A percentile compares a stretch with the other conserved stretches of the same genome.
Evolutionary conservation across 75 land plant species (phyloP).

Genomic region (Cupressus sempervirens): DNA sequence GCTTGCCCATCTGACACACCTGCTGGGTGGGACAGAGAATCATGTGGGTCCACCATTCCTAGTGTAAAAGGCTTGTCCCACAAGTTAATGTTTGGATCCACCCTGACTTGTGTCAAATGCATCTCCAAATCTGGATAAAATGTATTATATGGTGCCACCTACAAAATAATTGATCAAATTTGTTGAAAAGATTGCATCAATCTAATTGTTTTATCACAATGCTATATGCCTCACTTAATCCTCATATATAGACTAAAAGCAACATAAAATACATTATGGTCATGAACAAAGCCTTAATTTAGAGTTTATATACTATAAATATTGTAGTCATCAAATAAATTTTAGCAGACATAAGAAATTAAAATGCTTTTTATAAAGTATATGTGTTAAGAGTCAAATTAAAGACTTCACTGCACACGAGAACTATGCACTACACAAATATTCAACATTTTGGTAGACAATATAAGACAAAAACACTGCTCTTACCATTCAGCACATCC

Average conservation of each 20-base stretch:
- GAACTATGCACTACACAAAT: not conserved
- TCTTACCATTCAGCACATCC: not conserved
- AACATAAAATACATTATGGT: not conserved
- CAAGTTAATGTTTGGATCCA: constrained; percentile 65
- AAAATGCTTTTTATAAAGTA: too few relatives aligned
- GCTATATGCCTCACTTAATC: not conserved
- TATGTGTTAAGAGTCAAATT: not conserved
- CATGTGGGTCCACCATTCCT: constrained; percentile 94
- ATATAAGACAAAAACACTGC: not conserved
- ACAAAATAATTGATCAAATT: constrained; percentile 3
- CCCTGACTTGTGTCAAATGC: constrained; percentile 73
- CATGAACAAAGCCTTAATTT: not conserved
- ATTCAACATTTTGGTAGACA: not conserved
- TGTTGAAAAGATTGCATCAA: not conserved
- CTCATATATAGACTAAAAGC: not conserved
- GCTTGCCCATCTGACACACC: constrained; percentile 94
- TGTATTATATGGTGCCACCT: constrained; percentile 98
- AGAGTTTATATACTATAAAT: not conserved
- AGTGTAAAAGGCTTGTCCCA: constrained; percentile 86
- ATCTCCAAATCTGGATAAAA: constrained; percentile 82
- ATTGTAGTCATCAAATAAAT: not conserved
- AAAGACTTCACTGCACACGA: not conserved
- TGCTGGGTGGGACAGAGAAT: constrained; percentile 85
- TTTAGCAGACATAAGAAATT: not conserved
- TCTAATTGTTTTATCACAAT: not conserved